These are phyloP conservation scores for Aspergillus sp. DNA, from an alignment of 2,329 filamentous ascomycete genomes.

Conservation along the genomic window DNA sequence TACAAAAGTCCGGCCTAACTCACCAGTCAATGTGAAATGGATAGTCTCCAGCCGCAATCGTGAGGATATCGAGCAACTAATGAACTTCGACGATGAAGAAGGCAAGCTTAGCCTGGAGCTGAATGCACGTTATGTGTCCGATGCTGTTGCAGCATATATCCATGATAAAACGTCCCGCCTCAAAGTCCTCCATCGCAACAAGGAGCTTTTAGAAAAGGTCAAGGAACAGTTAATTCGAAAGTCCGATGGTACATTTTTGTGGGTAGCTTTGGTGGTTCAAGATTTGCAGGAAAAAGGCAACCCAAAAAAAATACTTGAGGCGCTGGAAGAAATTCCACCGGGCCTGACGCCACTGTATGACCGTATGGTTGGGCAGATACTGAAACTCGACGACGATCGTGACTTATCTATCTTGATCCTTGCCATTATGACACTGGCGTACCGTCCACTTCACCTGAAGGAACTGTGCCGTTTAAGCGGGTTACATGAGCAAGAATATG, in stretches of 20 bases:
- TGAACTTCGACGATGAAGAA: neutral
- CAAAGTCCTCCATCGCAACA: neutral
- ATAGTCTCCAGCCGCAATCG: conserved; percentile 5
- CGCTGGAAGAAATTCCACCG: neutral
- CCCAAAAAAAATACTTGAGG: neutral
- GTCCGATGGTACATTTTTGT: conserved; percentile 6
- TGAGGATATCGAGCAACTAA: conserved; percentile 1
- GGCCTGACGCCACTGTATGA: conserved; percentile 1
- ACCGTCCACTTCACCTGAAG: neutral
- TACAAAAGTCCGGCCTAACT: neutral
- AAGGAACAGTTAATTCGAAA: neutral
- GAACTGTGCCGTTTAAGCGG: conserved; percentile 5
- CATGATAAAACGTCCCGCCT: neutral
- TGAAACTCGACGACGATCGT: neutral
- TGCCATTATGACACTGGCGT: neutral
- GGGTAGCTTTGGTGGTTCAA: conserved; percentile 5
- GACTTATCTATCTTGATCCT: conserved; percentile 2
- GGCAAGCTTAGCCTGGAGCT: conserved; percentile 4
- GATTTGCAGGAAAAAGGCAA: neutral
- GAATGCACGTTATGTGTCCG: neutral
- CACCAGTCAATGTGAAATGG: conserved; percentile 1
- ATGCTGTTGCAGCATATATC: conserved; percentile 4
- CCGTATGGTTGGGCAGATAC: conserved; percentile 3
- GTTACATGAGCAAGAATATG: neutral
- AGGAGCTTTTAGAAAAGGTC: neutral